These are phyloP conservation scores for Cyberlindnera amylophila DNA, from an alignment of 805 yeast genomes.

Conservation along the genomic window DNA sequence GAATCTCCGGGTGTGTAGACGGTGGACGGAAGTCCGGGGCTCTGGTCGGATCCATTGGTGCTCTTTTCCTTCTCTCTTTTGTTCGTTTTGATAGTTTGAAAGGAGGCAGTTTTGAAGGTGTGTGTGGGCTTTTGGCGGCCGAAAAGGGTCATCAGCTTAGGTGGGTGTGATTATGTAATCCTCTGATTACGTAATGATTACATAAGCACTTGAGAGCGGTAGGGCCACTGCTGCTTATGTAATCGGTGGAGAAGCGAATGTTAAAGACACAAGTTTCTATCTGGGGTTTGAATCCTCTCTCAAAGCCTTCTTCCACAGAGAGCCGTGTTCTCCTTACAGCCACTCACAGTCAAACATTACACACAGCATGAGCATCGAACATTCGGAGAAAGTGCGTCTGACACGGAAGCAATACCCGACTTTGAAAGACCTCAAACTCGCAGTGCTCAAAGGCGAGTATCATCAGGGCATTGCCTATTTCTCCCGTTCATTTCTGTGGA, in stretches of 20 bases:
- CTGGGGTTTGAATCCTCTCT: no score
- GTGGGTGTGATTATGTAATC: background rate
- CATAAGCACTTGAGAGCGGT: background rate
- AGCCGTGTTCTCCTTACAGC: no score
- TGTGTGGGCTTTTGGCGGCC: constrained; percentile 1
- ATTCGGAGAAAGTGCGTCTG: constrained; percentile 14
- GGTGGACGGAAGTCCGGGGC: constrained; percentile 92
- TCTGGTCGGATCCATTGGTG: constrained; percentile 84
- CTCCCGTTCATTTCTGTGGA: constrained; percentile 24
- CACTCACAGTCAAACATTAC: no score
- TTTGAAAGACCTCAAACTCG: constrained; percentile 17
- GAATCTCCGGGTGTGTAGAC: constrained; percentile 50
- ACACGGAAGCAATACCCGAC: constrained; percentile 20
- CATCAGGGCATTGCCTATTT: constrained; percentile 16
- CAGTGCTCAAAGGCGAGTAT: constrained; percentile 24
- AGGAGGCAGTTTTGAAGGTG: background rate
- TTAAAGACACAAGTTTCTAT: no score
- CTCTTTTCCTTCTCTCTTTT: background rate
- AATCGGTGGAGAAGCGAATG: background rate
- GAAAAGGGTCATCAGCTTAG: constrained; percentile 12
- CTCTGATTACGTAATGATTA: background rate
- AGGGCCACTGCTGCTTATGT: no score
- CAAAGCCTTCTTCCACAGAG: no score
- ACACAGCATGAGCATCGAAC: constrained; percentile 13
- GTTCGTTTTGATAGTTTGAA: no score